phyloP scores from a whole-genome alignment of 306 rosid species.

The Trifolium pratense region DNA sequence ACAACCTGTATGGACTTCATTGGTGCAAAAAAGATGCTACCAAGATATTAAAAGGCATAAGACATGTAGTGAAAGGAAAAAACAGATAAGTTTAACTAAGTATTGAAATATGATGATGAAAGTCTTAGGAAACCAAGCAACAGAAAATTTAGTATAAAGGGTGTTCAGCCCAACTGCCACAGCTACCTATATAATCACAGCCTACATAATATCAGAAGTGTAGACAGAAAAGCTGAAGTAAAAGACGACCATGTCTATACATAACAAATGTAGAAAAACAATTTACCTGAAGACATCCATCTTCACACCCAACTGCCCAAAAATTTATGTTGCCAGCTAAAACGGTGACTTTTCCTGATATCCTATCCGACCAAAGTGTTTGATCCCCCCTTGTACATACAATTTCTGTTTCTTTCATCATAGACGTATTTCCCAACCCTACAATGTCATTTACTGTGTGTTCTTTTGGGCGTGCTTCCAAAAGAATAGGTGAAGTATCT shows the following conservation, averaged over 20 bases:
- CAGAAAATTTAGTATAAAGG: not conserved
- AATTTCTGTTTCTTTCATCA: conserved; percentile 87
- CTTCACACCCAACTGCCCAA: conserved; percentile 98
- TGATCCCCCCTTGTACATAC: conserved; percentile 68
- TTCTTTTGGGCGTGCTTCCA: conserved; percentile 87
- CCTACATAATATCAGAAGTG: conserved; percentile 10
- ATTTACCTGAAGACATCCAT: conserved; percentile 92
- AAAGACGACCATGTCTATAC: conserved; percentile 18
- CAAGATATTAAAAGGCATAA: too few species aligned
- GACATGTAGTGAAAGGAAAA: too few species aligned
- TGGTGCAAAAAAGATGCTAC: too few species aligned
- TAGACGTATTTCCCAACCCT: conserved; percentile 73
- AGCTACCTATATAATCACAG: conserved; percentile 1
- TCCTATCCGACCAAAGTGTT: conserved; percentile 93
- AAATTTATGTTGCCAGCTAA: conserved; percentile 92
- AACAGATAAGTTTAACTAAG: too few species aligned
- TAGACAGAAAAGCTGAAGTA: conserved; percentile 3
- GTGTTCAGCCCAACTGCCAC: conserved; percentile 2
- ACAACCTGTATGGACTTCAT: too few species aligned
- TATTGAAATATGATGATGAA: not conserved
- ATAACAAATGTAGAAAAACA: not conserved
- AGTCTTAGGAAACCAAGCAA: not conserved
- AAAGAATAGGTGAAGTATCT: conserved; percentile 67
- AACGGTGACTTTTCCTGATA: conserved; percentile 91
- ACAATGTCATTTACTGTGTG: conserved; percentile 76